These are phyloP conservation scores for Phytophthora fragariaefolia DNA, from an alignment of 352 stramenopile species.

Conservation along the genomic window DNA sequence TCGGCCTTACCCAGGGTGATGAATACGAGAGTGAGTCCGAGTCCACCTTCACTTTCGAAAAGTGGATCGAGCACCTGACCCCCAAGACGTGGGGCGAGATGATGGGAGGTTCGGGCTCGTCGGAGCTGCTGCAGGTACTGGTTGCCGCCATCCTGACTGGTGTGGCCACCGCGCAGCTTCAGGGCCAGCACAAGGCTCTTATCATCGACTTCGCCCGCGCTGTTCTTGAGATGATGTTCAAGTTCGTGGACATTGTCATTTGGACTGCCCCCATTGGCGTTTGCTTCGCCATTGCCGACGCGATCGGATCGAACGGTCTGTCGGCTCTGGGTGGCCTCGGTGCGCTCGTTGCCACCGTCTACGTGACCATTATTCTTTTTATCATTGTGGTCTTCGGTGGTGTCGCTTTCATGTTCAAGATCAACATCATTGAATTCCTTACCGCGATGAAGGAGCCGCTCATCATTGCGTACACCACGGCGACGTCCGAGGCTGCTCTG, in stretches of 20 bases:
- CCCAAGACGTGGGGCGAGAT: slow-evolving; percentile 77
- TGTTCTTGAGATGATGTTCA: slow-evolving; percentile 75
- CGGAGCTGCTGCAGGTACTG: slow-evolving; percentile 65
- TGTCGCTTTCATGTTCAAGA: slow-evolving; percentile 55
- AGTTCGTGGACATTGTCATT: slow-evolving; percentile 72
- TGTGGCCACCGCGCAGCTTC: slow-evolving; percentile 42
- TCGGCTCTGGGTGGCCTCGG: slow-evolving; percentile 45
- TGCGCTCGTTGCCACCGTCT: slow-evolving; percentile 51
- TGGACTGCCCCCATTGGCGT: slow-evolving; percentile 66
- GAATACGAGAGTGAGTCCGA: slow-evolving; percentile 29
- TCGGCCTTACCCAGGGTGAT: slow-evolving; percentile 45
- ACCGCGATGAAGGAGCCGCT: slow-evolving; percentile 57
- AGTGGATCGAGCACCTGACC: slow-evolving; percentile 66
- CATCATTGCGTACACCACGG: slow-evolving; percentile 67
- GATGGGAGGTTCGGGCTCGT: slow-evolving; percentile 64
- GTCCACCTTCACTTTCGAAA: slow-evolving; percentile 51
- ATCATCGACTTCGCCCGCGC: slow-evolving; percentile 52
- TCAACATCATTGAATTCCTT: slow-evolving; percentile 54
- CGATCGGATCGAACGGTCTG: slow-evolving; percentile 59
- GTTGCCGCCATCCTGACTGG: slow-evolving; percentile 55
- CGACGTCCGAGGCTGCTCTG: slow-evolving; percentile 59
- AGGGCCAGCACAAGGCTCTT: slow-evolving; percentile 44
- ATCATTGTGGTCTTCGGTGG: slow-evolving; percentile 54
- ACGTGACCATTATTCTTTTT: slow-evolving; percentile 57
- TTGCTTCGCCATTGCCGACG: slow-evolving; percentile 61